Evolutionary conservation across 805 yeast species (phyloP), one percentile per base, ranked within the genome.

Genomic region (Candida jianshihensis): DNA sequence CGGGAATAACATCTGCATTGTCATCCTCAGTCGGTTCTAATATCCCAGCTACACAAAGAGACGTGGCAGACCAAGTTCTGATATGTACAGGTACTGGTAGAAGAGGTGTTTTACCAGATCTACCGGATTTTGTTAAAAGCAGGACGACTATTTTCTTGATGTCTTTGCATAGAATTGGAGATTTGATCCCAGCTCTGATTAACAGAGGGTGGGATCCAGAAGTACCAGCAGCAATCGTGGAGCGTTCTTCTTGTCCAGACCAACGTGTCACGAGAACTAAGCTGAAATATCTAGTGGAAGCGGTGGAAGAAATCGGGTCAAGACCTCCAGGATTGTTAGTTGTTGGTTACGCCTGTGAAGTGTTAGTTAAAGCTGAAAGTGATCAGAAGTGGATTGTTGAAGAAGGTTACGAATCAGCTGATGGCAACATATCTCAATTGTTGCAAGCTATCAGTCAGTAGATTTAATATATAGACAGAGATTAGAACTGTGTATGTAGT

Each of bases 1-100:
- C 97, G 0, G 97, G 97, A 2, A 69, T 90, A 36, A 79, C 95
- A 5, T 85, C 96, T 4, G 94, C 97, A 0, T 67, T 90, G 32
- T 83, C 95, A 0, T 89, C 96, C 0, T 88, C 96, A 0, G 79
- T 86, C 13, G 69, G 78, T 30, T 79, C 96, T 0, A 71, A 75
- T 34, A 85, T 89, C 27, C 94, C 97, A 1, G 88, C 94, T 6
- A 90, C 97, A 0, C 96, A 89, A 53, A 67, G 97, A 43, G 92
- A 82, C 29, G 86, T 85, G 2, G 84, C 95, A 3, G 97, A 89
- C 57, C 97, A 90, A 61, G 87, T 90, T 5, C 69, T 90, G 37
- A 78, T 90, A 18, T 87, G 96, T 59, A 90, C 97, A 0, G 97
- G 97, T 3, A 88, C 96, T 0, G 97, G 96, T 1, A 75, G 92